Conservation (phyloP, 495 filamentous ascomycete species). For the Rostrohypoxylon terebratum region DNA sequence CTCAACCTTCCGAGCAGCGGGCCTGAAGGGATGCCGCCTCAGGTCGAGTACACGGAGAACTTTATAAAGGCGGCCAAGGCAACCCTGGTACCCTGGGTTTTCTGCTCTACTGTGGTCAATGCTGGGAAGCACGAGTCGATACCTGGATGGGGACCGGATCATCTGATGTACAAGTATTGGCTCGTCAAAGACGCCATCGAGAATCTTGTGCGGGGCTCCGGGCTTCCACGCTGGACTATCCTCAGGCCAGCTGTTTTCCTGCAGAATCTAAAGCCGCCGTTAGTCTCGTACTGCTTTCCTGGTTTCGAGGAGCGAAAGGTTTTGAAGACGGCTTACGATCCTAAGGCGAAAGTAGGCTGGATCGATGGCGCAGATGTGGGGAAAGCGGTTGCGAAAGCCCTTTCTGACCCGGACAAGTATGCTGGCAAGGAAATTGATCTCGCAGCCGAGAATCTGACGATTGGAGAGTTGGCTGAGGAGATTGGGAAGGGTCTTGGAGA, state of each 20-base stretch:
- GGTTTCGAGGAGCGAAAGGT: not conserved
- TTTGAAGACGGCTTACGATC: not conserved
- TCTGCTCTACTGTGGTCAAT: not conserved
- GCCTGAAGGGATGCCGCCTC: not conserved
- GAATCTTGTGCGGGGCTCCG: constrained; percentile 8
- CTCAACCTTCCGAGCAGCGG: not conserved
- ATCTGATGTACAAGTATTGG: constrained; percentile 8
- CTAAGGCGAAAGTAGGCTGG: constrained; percentile 4
- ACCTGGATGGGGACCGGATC: not conserved
- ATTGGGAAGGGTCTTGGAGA: not conserved
- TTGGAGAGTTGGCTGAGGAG: not conserved
- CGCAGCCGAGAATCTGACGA: constrained; percentile 2
- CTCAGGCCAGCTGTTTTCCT: not conserved
- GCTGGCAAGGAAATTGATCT: not conserved
- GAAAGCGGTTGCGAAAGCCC: not conserved
- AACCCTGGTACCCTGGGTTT: not conserved
- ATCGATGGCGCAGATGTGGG: not conserved
- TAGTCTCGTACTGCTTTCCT: not conserved
- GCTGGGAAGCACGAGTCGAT: not conserved
- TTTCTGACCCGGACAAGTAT: not conserved
- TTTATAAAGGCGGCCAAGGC: not conserved
- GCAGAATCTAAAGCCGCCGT: not conserved
- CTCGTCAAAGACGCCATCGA: constrained; percentile 5
- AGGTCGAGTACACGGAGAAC: not conserved
- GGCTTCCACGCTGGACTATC: constrained; percentile 3